A percentile compares a stretch with the other conserved stretches of the same genome.
phyloP scores from a whole-genome alignment of 139 green algal genomes.

The Coelastrella sp. region DNA sequence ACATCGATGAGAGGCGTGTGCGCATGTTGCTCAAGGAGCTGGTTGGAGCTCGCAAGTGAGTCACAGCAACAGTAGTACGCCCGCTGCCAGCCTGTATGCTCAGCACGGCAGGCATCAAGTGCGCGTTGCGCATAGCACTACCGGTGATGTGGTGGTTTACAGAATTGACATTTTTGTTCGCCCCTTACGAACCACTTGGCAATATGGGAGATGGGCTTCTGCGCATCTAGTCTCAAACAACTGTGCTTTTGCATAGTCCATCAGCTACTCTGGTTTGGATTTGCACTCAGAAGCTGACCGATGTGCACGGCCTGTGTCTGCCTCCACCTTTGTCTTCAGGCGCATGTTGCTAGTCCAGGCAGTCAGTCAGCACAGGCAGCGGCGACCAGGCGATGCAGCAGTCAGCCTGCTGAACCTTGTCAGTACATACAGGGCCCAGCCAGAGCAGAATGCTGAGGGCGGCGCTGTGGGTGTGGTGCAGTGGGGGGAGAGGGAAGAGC shows the following conservation, averaged over 20 bases:
- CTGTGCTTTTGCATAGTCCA: too few species aligned
- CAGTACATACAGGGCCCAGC: constrained; percentile 60
- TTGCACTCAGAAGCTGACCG: too few species aligned
- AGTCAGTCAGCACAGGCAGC: constrained; percentile 78
- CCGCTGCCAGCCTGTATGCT: too few species aligned
- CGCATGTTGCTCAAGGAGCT: constrained; percentile 74
- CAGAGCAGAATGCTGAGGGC: constrained; percentile 51
- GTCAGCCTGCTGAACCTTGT: constrained; percentile 64
- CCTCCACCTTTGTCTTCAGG: constrained; percentile 50
- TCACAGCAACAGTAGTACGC: neutral
- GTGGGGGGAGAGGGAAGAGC: constrained; percentile 82
- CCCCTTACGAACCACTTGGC: too few species aligned
- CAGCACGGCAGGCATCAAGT: too few species aligned
- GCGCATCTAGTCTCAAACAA: too few species aligned
- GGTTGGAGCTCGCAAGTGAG: constrained; percentile 63
- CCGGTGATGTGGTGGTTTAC: too few species aligned
- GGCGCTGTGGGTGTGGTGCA: constrained; percentile 51
- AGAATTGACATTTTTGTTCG: too few species aligned
- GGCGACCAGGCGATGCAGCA: constrained; percentile 70
- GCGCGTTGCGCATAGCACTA: too few species aligned
- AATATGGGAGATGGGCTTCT: too few species aligned
- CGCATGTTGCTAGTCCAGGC: constrained; percentile 89
- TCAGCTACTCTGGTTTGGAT: too few species aligned
- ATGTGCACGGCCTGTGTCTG: neutral
- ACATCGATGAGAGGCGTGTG: constrained; percentile 62